phyloP scores from a whole-genome alignment of 805 yeast species.

The Suhomyces kilbournensis region DNA sequence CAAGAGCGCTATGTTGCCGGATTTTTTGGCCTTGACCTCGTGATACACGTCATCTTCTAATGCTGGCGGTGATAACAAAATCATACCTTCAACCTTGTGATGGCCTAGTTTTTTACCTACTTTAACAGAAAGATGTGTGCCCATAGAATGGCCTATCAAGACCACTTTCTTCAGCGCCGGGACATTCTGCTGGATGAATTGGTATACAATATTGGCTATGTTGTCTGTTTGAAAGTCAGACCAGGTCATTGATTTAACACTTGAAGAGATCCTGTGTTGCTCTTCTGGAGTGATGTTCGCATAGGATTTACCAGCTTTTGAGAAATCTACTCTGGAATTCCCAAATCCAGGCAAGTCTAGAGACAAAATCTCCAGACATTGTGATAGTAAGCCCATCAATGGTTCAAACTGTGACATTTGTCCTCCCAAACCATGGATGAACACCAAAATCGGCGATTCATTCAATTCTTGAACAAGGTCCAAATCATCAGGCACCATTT shows the following conservation, averaged over 20 bases:
- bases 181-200: conserved; percentile 35
- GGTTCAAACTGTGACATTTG: conserved; percentile 82
- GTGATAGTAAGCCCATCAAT: conserved; percentile 58
- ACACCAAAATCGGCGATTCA: conserved; percentile 57
- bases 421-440: conserved; percentile 91
- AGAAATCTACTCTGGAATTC: conserved; percentile 29
- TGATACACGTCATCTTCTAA: conserved; percentile 22
- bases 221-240: conserved; percentile 41
- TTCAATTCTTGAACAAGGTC: conserved; percentile 35
- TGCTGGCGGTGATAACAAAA: conserved; percentile 51
- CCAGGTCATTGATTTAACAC: conserved; percentile 32
- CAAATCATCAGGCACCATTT: conserved; percentile 9
- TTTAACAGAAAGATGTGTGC: conserved; percentile 54
- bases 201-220: conserved; percentile 39
- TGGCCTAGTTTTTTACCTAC: conserved; percentile 36
- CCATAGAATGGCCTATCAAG: conserved; percentile 73
- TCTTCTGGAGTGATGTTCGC: conserved; percentile 26
- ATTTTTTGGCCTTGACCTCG: background rate
- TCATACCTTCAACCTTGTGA: conserved; percentile 44
- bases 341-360: conserved; percentile 93
- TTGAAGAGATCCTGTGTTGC: conserved; percentile 27
- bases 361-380: conserved; percentile 61
- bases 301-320: conserved; percentile 13
- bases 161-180: conserved; percentile 42
- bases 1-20: conserved; percentile 13